Base-by-base conservation (phyloP, 164 flowering plant species). In the Stephania cephalantha region DNA sequence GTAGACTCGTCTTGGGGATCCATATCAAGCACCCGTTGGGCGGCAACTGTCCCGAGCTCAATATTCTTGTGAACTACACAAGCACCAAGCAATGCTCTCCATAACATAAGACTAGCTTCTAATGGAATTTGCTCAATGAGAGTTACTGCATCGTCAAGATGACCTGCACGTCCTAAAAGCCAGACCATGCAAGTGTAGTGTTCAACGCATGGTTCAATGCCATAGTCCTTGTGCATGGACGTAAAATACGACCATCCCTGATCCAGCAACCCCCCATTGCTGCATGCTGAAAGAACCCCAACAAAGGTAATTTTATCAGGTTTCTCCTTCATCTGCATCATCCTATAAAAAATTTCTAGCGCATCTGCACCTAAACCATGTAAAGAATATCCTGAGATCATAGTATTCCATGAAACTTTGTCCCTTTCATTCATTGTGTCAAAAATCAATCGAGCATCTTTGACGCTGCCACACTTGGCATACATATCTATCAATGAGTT, bases 401-500 rank as follows among this genome's bases (percentile, higher is more conserved):
- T 88, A 9, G 97, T 79, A 83, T 91, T 95, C 97, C 94, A 95
- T 52, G 99, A 91, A 44, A 93, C 88, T 64, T 79, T 82, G 69
- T 91, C 92, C 42, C 75, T 81, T 63, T 83, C 69, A 13, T 42
- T 71, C 88, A 88, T 85, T 76, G 22, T 76, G 48, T 90, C 87
- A 82, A 93, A 93, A 1, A 86, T 83, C 68, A 78, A 76, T 10
- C 84, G 87, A 8, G 97, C 93, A 74, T 87, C 88, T 65, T 79
- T 85, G 67, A 91, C 92, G 69, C 74, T 84, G 25, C 99, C 98
- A 78, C 98, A 93, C 80, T 93, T 93, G 44, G 91, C 93, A 84
- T 95, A 93, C 99, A 93, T 95, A 77, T 95, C 98, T 73, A 93
- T 85, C 78, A 93, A 82, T 76, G 93, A 82, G 82, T 91, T 95